phyloP scores from a whole-genome alignment of 768 basidiomycete genomes.

The Sporobolomyces roseus region DNA sequence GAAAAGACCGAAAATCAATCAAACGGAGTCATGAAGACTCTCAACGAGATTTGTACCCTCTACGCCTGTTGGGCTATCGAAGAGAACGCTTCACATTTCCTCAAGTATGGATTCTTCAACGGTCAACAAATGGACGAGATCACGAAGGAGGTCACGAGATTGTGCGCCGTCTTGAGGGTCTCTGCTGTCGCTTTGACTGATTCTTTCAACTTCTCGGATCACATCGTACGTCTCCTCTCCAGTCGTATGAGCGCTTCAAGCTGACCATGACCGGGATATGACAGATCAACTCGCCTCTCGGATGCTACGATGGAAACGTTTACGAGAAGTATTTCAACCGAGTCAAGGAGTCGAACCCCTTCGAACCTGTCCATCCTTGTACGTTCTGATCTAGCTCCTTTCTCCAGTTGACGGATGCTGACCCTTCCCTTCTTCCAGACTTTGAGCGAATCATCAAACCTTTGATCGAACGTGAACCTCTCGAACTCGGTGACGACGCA shows the following conservation, averaged over 20 bases:
- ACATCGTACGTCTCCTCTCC: slow-evolving; percentile 30
- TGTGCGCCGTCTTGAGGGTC: slow-evolving; percentile 45
- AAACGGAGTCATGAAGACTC: slow-evolving; percentile 44
- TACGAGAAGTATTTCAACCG: slow-evolving; percentile 53
- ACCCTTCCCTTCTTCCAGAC: slow-evolving; percentile 32
- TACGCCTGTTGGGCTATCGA: slow-evolving; percentile 53
- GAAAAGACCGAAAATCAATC: slow-evolving; percentile 44
- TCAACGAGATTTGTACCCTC: slow-evolving; percentile 49
- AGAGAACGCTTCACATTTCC: slow-evolving; percentile 52
- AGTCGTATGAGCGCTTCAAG: too few relatives aligned
- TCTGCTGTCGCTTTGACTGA: slow-evolving; percentile 46
- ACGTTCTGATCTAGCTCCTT: neutral
- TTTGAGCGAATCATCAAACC: slow-evolving; percentile 53
- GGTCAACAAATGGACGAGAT: slow-evolving; percentile 44
- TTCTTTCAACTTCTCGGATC: slow-evolving; percentile 45
- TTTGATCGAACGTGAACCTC: slow-evolving; percentile 50
- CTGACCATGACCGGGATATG: neutral
- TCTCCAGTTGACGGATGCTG: neutral
- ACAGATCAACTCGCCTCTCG: slow-evolving; percentile 52
- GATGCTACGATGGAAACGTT: slow-evolving; percentile 51
- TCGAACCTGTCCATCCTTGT: slow-evolving; percentile 51
- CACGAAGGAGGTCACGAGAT: slow-evolving; percentile 39
- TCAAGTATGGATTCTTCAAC: slow-evolving; percentile 50
- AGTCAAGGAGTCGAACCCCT: slow-evolving; percentile 51
- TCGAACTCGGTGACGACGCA: slow-evolving; percentile 48